Base-by-base conservation (phyloP, 371 early-diverging fungal genomes). In the Mortierella sp. region DNA sequence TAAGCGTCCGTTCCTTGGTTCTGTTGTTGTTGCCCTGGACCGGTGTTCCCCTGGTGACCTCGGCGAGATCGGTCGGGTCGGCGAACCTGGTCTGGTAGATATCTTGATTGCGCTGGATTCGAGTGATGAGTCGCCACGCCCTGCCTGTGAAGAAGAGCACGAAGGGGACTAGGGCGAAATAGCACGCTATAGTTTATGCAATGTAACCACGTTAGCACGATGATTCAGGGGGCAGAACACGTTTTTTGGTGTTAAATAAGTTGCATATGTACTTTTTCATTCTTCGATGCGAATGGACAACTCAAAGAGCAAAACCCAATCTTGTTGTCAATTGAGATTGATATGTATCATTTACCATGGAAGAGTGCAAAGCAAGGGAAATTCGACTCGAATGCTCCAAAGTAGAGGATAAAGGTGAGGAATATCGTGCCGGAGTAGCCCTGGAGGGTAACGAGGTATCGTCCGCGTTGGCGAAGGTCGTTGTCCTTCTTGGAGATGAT, bases 401-500 rank as follows among this genome's bases (percentile, higher is more conserved):
- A 77, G 31, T 47, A 45, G 10, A 48, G 68, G 4, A 82, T 29
- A 31, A 77, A 0, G 34, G 71, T 58, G 52, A 74, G 47, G 61
- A 70, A 77, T 0, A 64, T 7, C 4, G 78, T 71, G 40, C 66
- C 55, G 31, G 61, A 45, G 55, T 74, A 77, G 1, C 78, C 83
- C 47, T 82, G 83, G 24, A 71, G 43, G 7, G 78, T 69, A 24
- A 82, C 78, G 13, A 82, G 70, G 64, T 82, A 82, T 2, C 83
- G 77, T 26, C 83, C 83, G n/a, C 83, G 71, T 26, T 82, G 83
- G n/a, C 83, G 83, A 19, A 82, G 75, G 63, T 82, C 69, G 48
- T 82, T 77, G 66, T 82, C 75, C 43, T 40, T 71, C 61, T 82
- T 77, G 16, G 83, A 77, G 44, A 78, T 50, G 69, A 44, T 43